A percentile compares a stretch with the other conserved stretches of the same genome.
Evolutionary conservation across 2,329 filamentous ascomycete species (phyloP).

Genomic region (Colletotrichum graminicola): DNA sequence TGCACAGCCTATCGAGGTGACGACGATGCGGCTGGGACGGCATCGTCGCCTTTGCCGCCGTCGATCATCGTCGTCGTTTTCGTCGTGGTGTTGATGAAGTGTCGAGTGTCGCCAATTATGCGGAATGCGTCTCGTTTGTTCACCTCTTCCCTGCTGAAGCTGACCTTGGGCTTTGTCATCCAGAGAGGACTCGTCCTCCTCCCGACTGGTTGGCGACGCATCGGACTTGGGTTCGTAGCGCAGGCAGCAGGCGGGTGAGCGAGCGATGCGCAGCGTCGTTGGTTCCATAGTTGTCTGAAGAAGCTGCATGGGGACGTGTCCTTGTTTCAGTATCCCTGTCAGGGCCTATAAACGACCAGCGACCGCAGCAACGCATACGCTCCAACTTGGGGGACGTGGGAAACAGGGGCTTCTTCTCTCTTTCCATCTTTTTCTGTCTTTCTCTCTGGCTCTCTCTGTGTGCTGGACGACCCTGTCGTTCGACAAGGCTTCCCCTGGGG

Average conservation of each 20-base stretch:
- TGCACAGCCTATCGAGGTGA: slow-evolving; percentile 10
- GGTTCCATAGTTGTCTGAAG: slow-evolving; percentile 44
- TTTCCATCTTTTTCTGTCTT: background rate
- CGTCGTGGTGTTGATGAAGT: background rate
- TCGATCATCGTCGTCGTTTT: background rate
- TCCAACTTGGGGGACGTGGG: background rate
- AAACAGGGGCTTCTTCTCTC: background rate
- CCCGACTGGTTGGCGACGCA: background rate
- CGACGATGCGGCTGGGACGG: slow-evolving; percentile 32
- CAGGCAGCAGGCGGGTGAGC: background rate
- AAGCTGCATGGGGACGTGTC: slow-evolving; percentile 20
- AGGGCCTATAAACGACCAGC: background rate
- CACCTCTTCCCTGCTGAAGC: background rate
- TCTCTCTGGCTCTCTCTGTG: background rate
- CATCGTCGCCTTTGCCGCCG: background rate
- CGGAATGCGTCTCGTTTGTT: background rate
- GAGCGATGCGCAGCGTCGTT: slow-evolving; percentile 12
- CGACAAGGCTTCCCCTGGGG: slow-evolving; percentile 17
- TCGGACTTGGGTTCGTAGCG: slow-evolving; percentile 1
- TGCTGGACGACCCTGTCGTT: background rate
- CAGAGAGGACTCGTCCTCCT: background rate
- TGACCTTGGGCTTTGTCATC: background rate
- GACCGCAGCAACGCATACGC: background rate
- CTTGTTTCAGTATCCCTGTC: slow-evolving; percentile 36
- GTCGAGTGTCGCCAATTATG: slow-evolving; percentile 9